Percentiles rank a stretch among this genome's conserved stretches.
phyloP scores from a whole-genome alignment of 164 flowering plant genomes.

The Magnolia sinica region DNA sequence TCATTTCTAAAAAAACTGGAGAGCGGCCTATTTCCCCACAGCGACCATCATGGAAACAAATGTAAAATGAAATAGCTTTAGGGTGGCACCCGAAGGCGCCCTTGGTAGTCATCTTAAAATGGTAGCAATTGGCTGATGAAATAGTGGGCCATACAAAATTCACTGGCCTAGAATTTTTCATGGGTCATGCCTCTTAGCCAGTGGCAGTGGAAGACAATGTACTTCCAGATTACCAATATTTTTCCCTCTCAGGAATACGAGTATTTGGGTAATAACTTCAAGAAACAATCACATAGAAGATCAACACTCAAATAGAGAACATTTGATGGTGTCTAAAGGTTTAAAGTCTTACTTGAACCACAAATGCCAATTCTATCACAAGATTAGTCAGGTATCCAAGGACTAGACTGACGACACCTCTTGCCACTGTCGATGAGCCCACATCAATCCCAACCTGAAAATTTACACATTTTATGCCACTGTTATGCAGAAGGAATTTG shows the following conservation, averaged over 20 bases:
- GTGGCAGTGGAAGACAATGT: neutral
- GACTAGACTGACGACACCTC: constrained; percentile 86
- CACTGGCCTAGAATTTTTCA: neutral
- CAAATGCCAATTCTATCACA: constrained; percentile 89
- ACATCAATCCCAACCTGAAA: constrained; percentile 74
- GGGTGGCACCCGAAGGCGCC: too few species aligned
- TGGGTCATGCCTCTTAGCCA: neutral
- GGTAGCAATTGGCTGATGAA: neutral
- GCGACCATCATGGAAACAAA: neutral
- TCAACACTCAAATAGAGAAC: too few species aligned
- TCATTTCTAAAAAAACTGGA: too few species aligned
- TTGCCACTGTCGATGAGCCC: constrained; percentile 91
- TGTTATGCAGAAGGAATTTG: too few species aligned
- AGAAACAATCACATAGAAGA: neutral
- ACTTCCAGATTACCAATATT: too few species aligned
- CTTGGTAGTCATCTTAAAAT: too few species aligned
- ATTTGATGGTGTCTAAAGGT: neutral
- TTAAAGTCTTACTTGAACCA: constrained; percentile 62
- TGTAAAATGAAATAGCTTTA: too few species aligned
- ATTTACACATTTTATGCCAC: constrained; percentile 1
- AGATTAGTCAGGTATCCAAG: constrained; percentile 86
- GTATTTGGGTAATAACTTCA: neutral
- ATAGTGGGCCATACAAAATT: neutral
- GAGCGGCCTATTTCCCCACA: too few species aligned
- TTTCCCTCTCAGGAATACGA: neutral